Conservation (phyloP, 139 green algal genomes). For the Chlamydomonas incerta region DNA sequence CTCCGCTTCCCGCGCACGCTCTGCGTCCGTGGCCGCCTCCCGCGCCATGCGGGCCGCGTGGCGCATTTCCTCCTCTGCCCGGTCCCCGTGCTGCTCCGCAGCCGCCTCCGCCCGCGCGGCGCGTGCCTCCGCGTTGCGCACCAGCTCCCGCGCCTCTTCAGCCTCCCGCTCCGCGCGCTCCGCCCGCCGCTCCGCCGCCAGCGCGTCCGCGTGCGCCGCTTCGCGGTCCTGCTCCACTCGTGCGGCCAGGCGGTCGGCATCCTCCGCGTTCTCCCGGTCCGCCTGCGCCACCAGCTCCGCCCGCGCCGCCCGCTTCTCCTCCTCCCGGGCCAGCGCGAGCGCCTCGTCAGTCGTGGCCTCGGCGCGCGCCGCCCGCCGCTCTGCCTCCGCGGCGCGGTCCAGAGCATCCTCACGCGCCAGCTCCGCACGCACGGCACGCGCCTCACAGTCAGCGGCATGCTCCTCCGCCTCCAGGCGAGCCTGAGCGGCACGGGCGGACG, state of each 20-base stretch:
- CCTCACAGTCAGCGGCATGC: background rate
- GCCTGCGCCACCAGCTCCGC: background rate
- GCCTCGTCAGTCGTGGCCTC: background rate
- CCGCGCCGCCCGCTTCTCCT: background rate
- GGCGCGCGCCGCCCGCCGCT: background rate
- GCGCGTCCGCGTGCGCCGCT: background rate
- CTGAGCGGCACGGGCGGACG: background rate
- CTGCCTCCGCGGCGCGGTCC: background rate
- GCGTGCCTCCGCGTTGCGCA: background rate
- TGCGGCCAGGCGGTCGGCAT: background rate
- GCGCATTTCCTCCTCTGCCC: slow-evolving; percentile 6
- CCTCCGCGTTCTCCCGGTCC: background rate
- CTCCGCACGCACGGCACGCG: background rate
- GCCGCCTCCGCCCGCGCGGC: background rate
- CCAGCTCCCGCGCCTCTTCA: background rate
- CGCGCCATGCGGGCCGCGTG: slow-evolving; percentile 17
- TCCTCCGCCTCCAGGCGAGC: background rate
- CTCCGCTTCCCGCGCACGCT: slow-evolving; percentile 16
- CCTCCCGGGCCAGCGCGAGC: background rate
- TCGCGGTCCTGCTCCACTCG: background rate
- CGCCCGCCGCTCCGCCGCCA: slow-evolving; percentile 6
- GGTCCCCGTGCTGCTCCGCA: slow-evolving; percentile 8
- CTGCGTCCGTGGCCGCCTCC: background rate
- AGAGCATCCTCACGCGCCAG: background rate
- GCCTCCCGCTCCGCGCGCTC: background rate